These are phyloP conservation scores for Exophiala oligosperma DNA, from an alignment of 2,329 filamentous ascomycete species.

Conservation along the genomic window DNA sequence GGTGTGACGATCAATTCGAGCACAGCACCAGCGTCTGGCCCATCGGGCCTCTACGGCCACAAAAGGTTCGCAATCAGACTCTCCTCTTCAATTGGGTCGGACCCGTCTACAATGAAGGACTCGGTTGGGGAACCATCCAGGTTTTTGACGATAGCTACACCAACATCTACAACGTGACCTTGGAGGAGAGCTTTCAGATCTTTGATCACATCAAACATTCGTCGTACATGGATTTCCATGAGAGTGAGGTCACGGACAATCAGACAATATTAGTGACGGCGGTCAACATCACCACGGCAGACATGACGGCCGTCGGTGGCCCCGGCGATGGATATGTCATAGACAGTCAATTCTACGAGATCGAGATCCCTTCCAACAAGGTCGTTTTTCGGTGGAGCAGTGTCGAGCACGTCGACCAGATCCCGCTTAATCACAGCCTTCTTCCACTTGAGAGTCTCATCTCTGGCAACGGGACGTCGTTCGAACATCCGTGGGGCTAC, in stretches of 20 bases:
- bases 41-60: too few species aligned
- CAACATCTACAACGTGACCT: background rate
- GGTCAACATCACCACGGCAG: background rate
- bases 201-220: background rate
- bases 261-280: background rate
- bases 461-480: background rate
- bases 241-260: background rate
- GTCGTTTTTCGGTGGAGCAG: background rate
- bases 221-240: background rate
- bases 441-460: background rate
- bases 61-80: too few species aligned
- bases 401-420: background rate
- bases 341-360: background rate
- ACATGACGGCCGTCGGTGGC: background rate
- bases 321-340: background rate
- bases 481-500: background rate
- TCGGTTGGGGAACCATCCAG: background rate
- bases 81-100: background rate
- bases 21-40: too few species aligned
- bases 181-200: background rate
- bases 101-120: background rate
- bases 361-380: background rate
- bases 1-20: too few species aligned
- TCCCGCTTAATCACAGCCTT: background rate
- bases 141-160: background rate